phyloP scores from a whole-genome alignment of 257 asterid species.

The Ilex asprella region DNA sequence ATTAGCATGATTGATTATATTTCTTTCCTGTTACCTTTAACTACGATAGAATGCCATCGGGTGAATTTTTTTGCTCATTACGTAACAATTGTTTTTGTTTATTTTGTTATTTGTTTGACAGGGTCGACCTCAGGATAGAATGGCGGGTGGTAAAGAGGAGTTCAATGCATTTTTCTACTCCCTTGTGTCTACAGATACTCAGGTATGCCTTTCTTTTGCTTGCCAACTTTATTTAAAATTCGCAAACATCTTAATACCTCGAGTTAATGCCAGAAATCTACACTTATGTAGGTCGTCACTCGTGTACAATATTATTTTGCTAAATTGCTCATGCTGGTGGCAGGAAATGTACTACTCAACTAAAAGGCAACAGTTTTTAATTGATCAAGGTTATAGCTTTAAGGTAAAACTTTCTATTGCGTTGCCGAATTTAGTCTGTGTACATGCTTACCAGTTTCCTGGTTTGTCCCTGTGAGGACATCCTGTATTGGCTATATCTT shows the following conservation, averaged over 20 bases:
- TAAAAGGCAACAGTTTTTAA: slow-evolving; percentile 93
- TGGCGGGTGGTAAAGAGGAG: slow-evolving; percentile 97
- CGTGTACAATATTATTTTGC: neutral
- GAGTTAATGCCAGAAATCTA: too few species aligned
- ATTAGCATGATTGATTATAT: too few species aligned
- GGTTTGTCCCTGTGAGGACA: too few species aligned
- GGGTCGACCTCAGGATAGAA: slow-evolving; percentile 92
- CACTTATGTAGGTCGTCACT: too few species aligned
- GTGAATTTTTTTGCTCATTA: too few species aligned
- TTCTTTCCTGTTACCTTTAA: too few species aligned
- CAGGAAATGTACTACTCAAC: slow-evolving; percentile 98
- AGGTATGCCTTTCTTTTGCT: slow-evolving; percentile 29
- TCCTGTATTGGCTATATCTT: too few species aligned
- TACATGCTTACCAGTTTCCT: too few species aligned
- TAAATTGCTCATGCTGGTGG: slow-evolving; percentile 7
- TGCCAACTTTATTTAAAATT: slow-evolving; percentile 3
- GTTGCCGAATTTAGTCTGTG: too few species aligned
- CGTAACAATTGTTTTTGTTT: too few species aligned
- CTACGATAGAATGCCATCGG: too few species aligned
- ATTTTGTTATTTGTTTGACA: slow-evolving; percentile 14
- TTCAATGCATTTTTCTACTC: slow-evolving; percentile 97
- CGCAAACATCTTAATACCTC: too few species aligned
- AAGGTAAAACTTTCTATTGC: slow-evolving; percentile 37
- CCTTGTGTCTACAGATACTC: slow-evolving; percentile 97
- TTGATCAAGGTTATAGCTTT: slow-evolving; percentile 97